Base-by-base conservation (phyloP, 169 alveolate genomes). In the Plasmodium vinckei region DNA sequence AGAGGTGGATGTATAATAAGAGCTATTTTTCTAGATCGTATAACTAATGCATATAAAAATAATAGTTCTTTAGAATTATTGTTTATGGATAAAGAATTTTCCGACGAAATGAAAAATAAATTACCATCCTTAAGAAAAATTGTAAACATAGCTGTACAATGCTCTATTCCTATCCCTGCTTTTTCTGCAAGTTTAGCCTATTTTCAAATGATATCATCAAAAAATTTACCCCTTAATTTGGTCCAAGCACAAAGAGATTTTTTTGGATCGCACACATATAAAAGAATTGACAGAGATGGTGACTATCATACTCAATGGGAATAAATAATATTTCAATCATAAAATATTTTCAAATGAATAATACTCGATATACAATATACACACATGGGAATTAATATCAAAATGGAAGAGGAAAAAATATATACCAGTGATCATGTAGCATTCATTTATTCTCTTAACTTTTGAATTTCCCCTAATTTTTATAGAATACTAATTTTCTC, bases 241-340 rank as follows among this genome's bases (percentile, higher is more conserved):
- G 92, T 94, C 10, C 97, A 95, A 67, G 97, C 97, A 15, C 97
- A 95, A 61, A 87, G 97, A 33, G 97, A 95, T 87, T 93, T 60
- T 72, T 95, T 95, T 73, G 97, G 97, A 12, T 79, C 97, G 5
- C 97, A 95, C 87, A 84, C 93, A 39, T 95, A 92, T 89, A 89
- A 87, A 44, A 87, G 95, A 64, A 75, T 39, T 6, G 96, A 92
- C 84, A 69, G 60, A 19, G 94, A 88, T n/a, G 97, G 97, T 21
- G 87, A 84, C 21, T 87, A 71, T 72, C 96, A 94, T 71, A 72
- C 92, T 56, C 21, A 87, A 39, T 94, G 96, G 96, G 64, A 47
- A 15, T 79, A 39, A 27, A 33, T 33, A 0, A 33, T 3, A 33
- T 33, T 33, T 33, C 42, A 3, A 33, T 33, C 5, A 33, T 33